Conservation (phyloP, 495 filamentous ascomycete species). For the Penicillium antarcticum region DNA sequence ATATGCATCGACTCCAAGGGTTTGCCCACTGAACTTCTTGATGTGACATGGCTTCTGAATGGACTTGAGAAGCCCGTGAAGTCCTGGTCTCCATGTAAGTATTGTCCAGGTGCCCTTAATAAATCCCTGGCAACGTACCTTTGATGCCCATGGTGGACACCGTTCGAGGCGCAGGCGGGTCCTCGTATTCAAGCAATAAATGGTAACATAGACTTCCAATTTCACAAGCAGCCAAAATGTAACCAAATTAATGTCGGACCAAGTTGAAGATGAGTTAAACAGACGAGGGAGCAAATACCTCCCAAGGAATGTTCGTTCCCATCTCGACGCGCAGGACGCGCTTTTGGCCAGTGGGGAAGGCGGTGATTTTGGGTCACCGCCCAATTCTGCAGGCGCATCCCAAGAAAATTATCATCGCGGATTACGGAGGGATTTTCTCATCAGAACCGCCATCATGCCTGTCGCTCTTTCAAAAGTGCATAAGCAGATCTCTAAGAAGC, state of each 20-base stretch:
- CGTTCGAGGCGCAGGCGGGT: conserved; percentile 28
- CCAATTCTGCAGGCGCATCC: conserved; percentile 16
- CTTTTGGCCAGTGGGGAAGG: conserved; percentile 20
- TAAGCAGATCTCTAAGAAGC: conserved; percentile 79
- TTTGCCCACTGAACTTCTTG: conserved; percentile 83
- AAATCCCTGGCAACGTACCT: conserved; percentile 41
- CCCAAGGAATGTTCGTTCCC: conserved; percentile 28
- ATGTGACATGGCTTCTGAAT: conserved; percentile 87
- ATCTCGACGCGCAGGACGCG: conserved; percentile 29
- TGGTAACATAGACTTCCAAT: conserved; percentile 14
- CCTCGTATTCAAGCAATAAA: conserved; percentile 26
- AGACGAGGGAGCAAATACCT: conserved; percentile 22
- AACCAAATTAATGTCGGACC: conserved; percentile 1
- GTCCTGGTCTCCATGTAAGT: conserved; percentile 48
- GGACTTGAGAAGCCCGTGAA: conserved; percentile 89
- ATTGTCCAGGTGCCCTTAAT: not conserved
- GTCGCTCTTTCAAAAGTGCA: conserved; percentile 67
- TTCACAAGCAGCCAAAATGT: conserved; percentile 1
- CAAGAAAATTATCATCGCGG: conserved; percentile 22
- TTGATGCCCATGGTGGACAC: conserved; percentile 64
- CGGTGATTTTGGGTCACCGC: conserved; percentile 21
- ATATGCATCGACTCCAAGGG: conserved; percentile 91
- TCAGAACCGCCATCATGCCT: conserved; percentile 53
- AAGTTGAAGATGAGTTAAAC: conserved; percentile 1
- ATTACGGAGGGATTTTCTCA: not conserved